Percentiles rank a stretch among this genome's conserved stretches.
phyloP scores from a whole-genome alignment of 768 basidiomycete species.

The Lactarius hatsudake region DNA sequence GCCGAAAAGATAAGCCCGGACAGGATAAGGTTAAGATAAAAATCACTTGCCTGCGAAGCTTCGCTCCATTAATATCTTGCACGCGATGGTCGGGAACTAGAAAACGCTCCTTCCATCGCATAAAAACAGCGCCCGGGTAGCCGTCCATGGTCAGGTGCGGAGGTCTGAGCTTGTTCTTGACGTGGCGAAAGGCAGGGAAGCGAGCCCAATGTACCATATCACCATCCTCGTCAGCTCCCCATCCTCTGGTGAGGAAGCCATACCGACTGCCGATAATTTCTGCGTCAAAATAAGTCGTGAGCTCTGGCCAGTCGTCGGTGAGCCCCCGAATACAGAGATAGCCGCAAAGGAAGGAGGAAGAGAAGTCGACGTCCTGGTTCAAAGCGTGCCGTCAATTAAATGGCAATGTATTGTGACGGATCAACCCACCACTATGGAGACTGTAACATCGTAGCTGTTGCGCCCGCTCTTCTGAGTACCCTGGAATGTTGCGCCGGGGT shows the following conservation, averaged over 20 bases:
- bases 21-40: constrained; percentile 7
- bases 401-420: constrained; percentile 11
- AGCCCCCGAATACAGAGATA: constrained; percentile 91
- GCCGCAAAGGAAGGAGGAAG: constrained; percentile 81
- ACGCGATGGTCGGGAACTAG: constrained; percentile 93
- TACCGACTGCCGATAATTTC: constrained; percentile 90
- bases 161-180: constrained; percentile 73
- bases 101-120: constrained; percentile 97
- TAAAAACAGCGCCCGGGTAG: constrained; percentile 81
- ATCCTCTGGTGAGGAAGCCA: constrained; percentile 87
- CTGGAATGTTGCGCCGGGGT: constrained; percentile 84
- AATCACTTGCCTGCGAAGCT: constrained; percentile 76
- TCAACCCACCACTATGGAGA: constrained; percentile 80
- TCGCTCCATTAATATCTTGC: constrained; percentile 91
- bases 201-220: constrained; percentile 94
- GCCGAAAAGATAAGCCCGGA: constrained; percentile 11
- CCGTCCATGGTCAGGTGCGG: constrained; percentile 80
- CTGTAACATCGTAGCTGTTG: constrained; percentile 91
- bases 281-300: constrained; percentile 96
- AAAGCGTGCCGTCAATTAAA: constrained; percentile 18
- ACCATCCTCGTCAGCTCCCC: constrained; percentile 88
- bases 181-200: constrained; percentile 85
- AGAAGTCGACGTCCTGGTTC: constrained; percentile 81
- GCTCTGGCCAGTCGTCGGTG: constrained; percentile 91
- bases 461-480: constrained; percentile 94